A percentile compares a stretch with the other conserved stretches of the same genome.
These are phyloP conservation scores for Neurospora sp. DNA, from an alignment of 495 filamentous ascomycete genomes.

Conservation along the genomic window DNA sequence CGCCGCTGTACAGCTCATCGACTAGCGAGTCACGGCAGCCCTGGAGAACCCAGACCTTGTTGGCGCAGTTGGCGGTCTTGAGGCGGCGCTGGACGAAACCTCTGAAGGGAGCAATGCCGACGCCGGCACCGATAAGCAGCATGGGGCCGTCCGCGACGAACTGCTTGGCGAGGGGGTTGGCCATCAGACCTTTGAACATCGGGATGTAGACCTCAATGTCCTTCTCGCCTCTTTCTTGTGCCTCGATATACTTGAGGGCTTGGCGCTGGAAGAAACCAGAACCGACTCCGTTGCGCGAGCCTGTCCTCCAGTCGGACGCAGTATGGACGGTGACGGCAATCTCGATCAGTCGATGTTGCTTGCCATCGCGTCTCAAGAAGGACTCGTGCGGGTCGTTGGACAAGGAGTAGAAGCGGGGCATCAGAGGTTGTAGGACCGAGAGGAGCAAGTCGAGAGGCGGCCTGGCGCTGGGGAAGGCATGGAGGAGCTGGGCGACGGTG, in stretches of 20 bases:
- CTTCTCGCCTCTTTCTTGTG: constrained; percentile 45
- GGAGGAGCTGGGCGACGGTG: constrained; percentile 71
- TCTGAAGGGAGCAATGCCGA: constrained; percentile 93
- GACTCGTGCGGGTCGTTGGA: constrained; percentile 91
- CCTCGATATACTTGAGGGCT: constrained; percentile 56
- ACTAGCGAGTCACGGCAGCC: constrained; percentile 87
- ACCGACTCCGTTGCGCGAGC: constrained; percentile 57
- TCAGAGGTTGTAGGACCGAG: constrained; percentile 70
- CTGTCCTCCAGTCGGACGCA: constrained; percentile 64
- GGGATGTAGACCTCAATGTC: constrained; percentile 62
- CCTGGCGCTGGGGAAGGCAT: constrained; percentile 84
- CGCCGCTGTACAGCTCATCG: constrained; percentile 91
- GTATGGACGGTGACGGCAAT: constrained; percentile 93
- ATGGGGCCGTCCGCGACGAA: constrained; percentile 91
- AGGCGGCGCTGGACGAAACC: constrained; percentile 94
- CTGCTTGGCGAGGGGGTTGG: constrained; percentile 83
- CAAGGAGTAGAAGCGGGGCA: constrained; percentile 97
- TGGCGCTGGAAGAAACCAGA: constrained; percentile 81
- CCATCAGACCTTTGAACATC: constrained; percentile 99
- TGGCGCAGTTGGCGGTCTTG: constrained; percentile 92
- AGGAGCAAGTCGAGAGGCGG: constrained; percentile 76
- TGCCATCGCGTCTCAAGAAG: constrained; percentile 52
- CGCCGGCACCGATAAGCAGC: constrained; percentile 92
- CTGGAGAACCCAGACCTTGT: constrained; percentile 98
- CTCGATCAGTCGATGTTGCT: constrained; percentile 77